These are phyloP conservation scores for button mushroom (Agaricus bisporus) DNA, from an alignment of 768 basidiomycete species.

Conservation along the genomic window DNA sequence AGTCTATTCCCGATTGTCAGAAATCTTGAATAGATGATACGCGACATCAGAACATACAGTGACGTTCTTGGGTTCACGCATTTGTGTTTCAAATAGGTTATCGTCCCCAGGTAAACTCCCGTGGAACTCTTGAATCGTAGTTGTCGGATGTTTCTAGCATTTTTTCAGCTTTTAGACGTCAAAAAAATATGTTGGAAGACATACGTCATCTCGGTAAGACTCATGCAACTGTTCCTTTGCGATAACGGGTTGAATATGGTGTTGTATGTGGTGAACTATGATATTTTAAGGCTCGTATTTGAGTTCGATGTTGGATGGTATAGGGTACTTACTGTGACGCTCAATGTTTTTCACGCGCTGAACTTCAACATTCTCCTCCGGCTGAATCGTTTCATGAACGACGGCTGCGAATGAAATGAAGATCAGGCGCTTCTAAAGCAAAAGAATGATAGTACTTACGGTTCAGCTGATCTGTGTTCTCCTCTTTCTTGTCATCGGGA, in stretches of 20 bases:
- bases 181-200: background rate
- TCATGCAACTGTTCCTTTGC: constrained; percentile 21
- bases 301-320: background rate
- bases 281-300: background rate
- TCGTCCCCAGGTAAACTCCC: constrained; percentile 23
- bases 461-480: constrained; percentile 18
- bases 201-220: constrained; percentile 20
- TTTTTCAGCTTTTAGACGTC: no score
- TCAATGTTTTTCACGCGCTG: constrained; percentile 25
- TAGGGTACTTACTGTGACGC: constrained; percentile 24
- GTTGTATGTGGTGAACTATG: constrained; percentile 31
- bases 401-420: constrained; percentile 15
- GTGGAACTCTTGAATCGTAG: constrained; percentile 21
- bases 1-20: constrained; percentile 8
- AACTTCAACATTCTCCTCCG: constrained; percentile 25
- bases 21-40: background rate
- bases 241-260: constrained; percentile 29
- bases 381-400: constrained; percentile 22
- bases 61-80: constrained; percentile 13
- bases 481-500: constrained; percentile 10
- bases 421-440: background rate
- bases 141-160: constrained; percentile 21
- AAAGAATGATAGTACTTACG: constrained; percentile 11
- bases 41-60: constrained; percentile 2
- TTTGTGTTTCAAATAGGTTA: constrained; percentile 21